Evolutionary conservation across 805 yeast species (phyloP), one percentile per base, ranked within the genome.

Genomic region (Candida boleticola): DNA sequence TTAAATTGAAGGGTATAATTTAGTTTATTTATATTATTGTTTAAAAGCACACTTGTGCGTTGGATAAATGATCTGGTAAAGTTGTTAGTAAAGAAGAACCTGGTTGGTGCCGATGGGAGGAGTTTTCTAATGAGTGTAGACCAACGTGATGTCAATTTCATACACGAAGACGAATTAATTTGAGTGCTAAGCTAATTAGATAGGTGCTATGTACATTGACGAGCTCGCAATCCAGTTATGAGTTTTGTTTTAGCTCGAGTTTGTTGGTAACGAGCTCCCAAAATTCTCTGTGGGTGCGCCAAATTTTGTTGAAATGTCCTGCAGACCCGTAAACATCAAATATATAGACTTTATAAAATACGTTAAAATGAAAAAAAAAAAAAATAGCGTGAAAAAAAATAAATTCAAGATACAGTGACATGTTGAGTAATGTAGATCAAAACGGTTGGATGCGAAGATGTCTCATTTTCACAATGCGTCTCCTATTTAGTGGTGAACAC

Each of bases 41-140:
- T 21, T 19, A 33, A 13, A 21, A 33, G 36, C 36, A 21, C 36
- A 5, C 32, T 25, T 25, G 31, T 21, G 30, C 32, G 39, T 17
- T 18, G 31, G 14, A 26, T 17, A 22, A 36, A 27, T 25, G 39
- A 36, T 36, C 39, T 36, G 19, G 14, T 13, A n/a, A 19, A 6
- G 17, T 36, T 36, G 32, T 25, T 36, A 36, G 32, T 25, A 36
- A 7, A 2, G 31, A 26, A 36, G 10, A 25, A 14, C 29, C 25
- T 22, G 29, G 25, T n/a, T n/a, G 18, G 29, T 9, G 9, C 16
- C 29, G 16, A 14, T n/a, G 35, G 35, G 20, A 31, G 10, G 35
- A 18, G 5, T 31, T 31, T 16, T 7, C 18, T 31, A 31, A 19
- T 13, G 35, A 31, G 18, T 11, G 27, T 7, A 11, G 21, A 31